phyloP scores from a whole-genome alignment of 139 green algal genomes.

The Coelastrella sp. region DNA sequence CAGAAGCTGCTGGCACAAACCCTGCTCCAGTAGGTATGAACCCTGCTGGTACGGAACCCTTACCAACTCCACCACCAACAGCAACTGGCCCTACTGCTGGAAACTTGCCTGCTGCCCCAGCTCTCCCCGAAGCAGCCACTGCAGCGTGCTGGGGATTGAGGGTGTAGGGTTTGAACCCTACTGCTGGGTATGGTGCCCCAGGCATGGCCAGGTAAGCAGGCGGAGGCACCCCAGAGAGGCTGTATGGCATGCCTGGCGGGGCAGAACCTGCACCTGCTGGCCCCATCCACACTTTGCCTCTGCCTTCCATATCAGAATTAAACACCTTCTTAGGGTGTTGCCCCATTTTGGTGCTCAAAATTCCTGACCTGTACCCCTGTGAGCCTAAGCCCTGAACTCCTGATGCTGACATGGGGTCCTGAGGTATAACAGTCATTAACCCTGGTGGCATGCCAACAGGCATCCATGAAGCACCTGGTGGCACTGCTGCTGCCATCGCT shows the following conservation, averaged over 20 bases:
- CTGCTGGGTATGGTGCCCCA: neutral
- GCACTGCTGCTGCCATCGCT: constrained; percentile 13
- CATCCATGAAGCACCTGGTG: neutral
- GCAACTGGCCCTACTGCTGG: neutral
- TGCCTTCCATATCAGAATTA: neutral
- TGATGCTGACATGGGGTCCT: neutral
- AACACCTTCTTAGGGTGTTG: neutral
- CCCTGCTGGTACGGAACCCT: neutral
- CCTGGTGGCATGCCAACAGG: neutral
- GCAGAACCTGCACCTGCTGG: neutral
- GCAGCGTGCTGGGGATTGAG: neutral
- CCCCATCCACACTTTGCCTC: neutral
- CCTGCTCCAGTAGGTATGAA: neutral
- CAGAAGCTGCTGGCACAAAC: neutral
- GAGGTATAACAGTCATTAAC: neutral
- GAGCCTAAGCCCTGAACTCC: neutral
- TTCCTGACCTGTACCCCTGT: neutral
- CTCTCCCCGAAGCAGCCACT: neutral
- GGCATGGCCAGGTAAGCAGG: neutral
- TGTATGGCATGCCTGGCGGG: neutral
- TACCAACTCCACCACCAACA: neutral
- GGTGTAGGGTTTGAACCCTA: neutral
- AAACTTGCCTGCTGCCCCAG: neutral
- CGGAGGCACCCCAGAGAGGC: neutral
- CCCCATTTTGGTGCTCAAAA: neutral